phyloP scores from a whole-genome alignment of 2,329 filamentous ascomycete genomes.

The Exophiala dermatitidis region DNA sequence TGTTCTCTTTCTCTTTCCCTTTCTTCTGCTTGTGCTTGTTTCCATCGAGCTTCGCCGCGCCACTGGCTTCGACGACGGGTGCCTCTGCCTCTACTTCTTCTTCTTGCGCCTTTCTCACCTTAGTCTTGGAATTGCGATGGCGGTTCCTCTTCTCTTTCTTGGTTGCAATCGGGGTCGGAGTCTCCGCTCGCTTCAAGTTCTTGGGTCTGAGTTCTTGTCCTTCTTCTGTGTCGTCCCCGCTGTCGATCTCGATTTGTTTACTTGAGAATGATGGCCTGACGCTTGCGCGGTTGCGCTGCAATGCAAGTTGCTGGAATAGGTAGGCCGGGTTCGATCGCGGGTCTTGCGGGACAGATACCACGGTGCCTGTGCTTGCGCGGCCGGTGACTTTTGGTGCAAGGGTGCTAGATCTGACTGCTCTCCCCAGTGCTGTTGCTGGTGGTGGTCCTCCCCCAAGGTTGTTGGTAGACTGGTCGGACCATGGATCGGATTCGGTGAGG shows the following conservation, averaged over 20 bases:
- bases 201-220: not conserved
- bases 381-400: conserved; percentile 5
- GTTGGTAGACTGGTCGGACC: not conserved
- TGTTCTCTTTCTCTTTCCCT: conserved; percentile 3
- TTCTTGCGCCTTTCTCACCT: not conserved
- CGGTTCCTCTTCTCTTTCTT: not conserved
- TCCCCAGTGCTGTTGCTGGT: too few species aligned
- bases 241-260: conserved; percentile 1
- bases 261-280: conserved; percentile 5
- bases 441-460: too few species aligned
- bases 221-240: not conserved
- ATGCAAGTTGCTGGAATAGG: conserved; percentile 26
- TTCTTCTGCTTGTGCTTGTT: conserved; percentile 6
- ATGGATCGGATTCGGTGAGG: conserved; percentile 8
- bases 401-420: conserved; percentile 1
- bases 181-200: not conserved
- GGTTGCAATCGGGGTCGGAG: conserved; percentile 5
- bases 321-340: conserved; percentile 11
- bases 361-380: conserved; percentile 1
- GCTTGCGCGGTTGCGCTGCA: conserved; percentile 10
- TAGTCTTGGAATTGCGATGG: too few species aligned
- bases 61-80: not conserved
- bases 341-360: conserved; percentile 6
- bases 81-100: conserved; percentile 5
- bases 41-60: not conserved